Evolutionary conservation across 805 yeast species (phyloP).

Genomic region (Danielia reshetovae): DNA sequence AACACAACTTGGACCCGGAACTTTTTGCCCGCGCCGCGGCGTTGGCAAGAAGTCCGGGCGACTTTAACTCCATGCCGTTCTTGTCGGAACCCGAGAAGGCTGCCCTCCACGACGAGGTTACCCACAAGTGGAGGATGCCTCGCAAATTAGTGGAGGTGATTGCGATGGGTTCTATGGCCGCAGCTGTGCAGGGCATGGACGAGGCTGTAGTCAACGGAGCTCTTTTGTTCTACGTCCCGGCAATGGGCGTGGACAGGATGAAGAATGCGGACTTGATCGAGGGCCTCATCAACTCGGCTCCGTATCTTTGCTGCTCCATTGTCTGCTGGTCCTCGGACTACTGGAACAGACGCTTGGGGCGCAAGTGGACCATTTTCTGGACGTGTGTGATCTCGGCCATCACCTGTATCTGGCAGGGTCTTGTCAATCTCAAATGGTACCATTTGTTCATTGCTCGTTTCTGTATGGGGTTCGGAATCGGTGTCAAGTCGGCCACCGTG

Average conservation of each 20-base stretch:
- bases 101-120: constrained; percentile 47
- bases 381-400: constrained; percentile 55
- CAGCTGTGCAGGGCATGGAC: constrained; percentile 75
- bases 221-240: constrained; percentile 52
- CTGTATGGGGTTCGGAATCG: constrained; percentile 61
- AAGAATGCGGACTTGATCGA: constrained; percentile 51
- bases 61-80: constrained; percentile 54
- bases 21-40: constrained; percentile 60
- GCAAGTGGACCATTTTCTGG: constrained; percentile 58
- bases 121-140: constrained; percentile 43
- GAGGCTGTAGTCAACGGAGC: constrained; percentile 72
- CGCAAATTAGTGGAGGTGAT: constrained; percentile 47
- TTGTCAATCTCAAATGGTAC: constrained; percentile 52
- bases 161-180: constrained; percentile 62
- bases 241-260: constrained; percentile 43
- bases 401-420: constrained; percentile 68
- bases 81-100: constrained; percentile 40
- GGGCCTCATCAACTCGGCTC: constrained; percentile 63
- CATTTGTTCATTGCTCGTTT: constrained; percentile 59
- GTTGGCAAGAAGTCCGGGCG: constrained; percentile 53
- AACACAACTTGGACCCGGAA: constrained; percentile 52
- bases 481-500: constrained; percentile 63
- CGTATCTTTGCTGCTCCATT: constrained; percentile 58
- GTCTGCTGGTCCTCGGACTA: constrained; percentile 61
- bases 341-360: constrained; percentile 49